Conservation (phyloP, 2,329 filamentous ascomycete species). For the Ophiostoma himal-ulmi region DNA sequence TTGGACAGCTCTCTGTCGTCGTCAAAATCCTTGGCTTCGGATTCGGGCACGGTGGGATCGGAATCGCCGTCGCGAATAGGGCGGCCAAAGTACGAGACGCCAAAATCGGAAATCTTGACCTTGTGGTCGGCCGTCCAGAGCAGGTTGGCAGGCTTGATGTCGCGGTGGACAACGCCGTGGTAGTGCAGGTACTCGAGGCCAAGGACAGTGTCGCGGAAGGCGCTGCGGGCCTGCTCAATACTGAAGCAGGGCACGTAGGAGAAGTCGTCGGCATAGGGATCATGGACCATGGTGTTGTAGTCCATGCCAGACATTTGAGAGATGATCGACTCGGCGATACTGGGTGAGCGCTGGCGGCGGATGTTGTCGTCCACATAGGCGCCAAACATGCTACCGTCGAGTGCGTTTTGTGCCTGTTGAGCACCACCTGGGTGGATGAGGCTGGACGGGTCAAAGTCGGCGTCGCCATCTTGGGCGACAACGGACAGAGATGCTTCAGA, state of each 20-base stretch:
- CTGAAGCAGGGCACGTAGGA: slow-evolving; percentile 93
- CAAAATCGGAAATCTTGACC: slow-evolving; percentile 98
- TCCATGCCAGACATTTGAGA: slow-evolving; percentile 63
- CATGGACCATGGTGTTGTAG: slow-evolving; percentile 52
- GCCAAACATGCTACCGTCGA: slow-evolving; percentile 75
- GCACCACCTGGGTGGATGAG: slow-evolving; percentile 38
- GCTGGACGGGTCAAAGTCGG: slow-evolving; percentile 48
- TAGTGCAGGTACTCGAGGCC: slow-evolving; percentile 91
- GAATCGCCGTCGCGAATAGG: slow-evolving; percentile 77
- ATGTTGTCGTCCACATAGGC: slow-evolving; percentile 56
- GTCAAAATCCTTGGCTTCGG: slow-evolving; percentile 79
- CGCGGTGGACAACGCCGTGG: slow-evolving; percentile 75
- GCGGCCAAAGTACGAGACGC: slow-evolving; percentile 91
- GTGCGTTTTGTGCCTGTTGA: slow-evolving; percentile 43
- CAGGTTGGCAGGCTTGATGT: slow-evolving; percentile 86
- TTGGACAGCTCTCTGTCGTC: slow-evolving; percentile 96
- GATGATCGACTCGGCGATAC: slow-evolving; percentile 71
- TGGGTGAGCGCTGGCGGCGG: slow-evolving; percentile 63
- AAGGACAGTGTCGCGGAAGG: slow-evolving; percentile 87
- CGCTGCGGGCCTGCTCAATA: slow-evolving; percentile 70
- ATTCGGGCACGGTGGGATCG: slow-evolving; percentile 68
- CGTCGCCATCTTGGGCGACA: slow-evolving; percentile 28
- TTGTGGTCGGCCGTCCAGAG: slow-evolving; percentile 77
- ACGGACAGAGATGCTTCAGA: slow-evolving; percentile 31
- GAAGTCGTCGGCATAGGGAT: slow-evolving; percentile 75